These are phyloP conservation scores for Boletus tylopilopsis DNA, from an alignment of 768 basidiomycete genomes.

Conservation along the genomic window DNA sequence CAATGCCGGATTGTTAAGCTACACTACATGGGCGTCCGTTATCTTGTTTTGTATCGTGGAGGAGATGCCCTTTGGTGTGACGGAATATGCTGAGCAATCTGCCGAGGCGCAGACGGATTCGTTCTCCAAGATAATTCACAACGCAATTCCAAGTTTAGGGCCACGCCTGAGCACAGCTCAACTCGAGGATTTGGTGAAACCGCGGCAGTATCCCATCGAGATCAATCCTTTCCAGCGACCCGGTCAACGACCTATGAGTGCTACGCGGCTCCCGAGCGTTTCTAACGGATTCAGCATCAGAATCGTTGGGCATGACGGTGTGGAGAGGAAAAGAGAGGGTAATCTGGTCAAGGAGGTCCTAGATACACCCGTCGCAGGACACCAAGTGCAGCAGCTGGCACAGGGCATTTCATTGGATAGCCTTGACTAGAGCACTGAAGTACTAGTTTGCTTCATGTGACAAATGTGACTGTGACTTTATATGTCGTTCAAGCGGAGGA, in stretches of 20 bases:
- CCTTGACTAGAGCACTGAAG: conserved; percentile 22
- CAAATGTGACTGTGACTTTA: conserved; percentile 28
- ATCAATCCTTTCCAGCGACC: conserved; percentile 34
- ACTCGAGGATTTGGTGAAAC: conserved; percentile 21
- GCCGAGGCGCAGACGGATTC: conserved; percentile 29
- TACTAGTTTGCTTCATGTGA: background rate
- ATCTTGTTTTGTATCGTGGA: conserved; percentile 31
- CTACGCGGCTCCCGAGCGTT: conserved; percentile 27
- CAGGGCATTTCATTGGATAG: conserved; percentile 22
- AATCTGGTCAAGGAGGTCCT: background rate
- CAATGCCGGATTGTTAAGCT: conserved; percentile 38
- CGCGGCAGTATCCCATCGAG: conserved; percentile 28
- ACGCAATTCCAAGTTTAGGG: conserved; percentile 23
- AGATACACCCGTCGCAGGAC: background rate
- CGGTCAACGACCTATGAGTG: conserved; percentile 27
- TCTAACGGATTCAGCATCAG: conserved; percentile 32
- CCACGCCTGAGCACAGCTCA: conserved; percentile 21
- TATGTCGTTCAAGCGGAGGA: conserved; percentile 84
- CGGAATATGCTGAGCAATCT: conserved; percentile 37
- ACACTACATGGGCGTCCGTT: conserved; percentile 36
- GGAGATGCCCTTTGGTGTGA: conserved; percentile 30
- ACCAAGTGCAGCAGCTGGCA: conserved; percentile 12
- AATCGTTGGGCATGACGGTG: conserved; percentile 21
- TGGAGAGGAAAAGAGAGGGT: background rate
- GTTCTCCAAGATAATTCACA: conserved; percentile 27